Conservation (phyloP, 768 basidiomycete species). For the Cyclocybe cylindracea region DNA sequence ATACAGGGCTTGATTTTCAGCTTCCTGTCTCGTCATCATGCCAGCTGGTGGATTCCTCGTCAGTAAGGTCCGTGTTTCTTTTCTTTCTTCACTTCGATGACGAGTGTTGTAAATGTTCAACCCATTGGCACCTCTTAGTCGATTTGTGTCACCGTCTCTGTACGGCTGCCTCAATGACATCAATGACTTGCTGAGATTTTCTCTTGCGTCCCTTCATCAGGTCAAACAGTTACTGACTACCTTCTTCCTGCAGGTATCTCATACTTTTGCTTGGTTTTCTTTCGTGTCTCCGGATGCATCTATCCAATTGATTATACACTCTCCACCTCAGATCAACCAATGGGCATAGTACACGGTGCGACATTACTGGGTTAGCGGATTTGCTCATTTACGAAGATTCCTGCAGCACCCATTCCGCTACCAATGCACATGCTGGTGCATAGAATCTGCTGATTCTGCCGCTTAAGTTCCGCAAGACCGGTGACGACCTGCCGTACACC, state of each 20-base stretch:
- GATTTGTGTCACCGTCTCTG: constrained; percentile 47
- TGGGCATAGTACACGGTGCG: background rate
- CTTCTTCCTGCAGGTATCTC: background rate
- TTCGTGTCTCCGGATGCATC: background rate
- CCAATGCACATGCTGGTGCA: constrained; percentile 82
- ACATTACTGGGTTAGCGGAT: constrained; percentile 10
- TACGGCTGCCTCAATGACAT: constrained; percentile 72
- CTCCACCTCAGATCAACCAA: background rate
- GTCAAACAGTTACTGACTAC: constrained; percentile 1
- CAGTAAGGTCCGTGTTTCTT: constrained; percentile 4
- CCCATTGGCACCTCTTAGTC: constrained; percentile 95
- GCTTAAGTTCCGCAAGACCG: constrained; percentile 78
- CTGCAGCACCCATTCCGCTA: constrained; percentile 88
- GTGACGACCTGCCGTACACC: constrained; percentile 88
- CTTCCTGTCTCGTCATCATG: background rate
- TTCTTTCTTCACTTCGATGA: constrained; percentile 46
- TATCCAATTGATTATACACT: background rate
- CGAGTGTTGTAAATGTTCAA: constrained; percentile 73
- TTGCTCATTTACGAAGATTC: constrained; percentile 75
- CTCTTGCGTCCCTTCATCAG: constrained; percentile 13
- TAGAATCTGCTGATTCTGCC: constrained; percentile 66
- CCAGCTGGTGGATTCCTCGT: background rate
- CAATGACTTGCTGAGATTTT: constrained; percentile 79
- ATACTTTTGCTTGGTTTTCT: background rate
- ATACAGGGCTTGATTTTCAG: background rate